Percentiles rank a stretch among this genome's conserved stretches.
phyloP scores from a whole-genome alignment of 2,329 filamentous ascomycete genomes.

The Aaosphaeria pasadenensis region DNA sequence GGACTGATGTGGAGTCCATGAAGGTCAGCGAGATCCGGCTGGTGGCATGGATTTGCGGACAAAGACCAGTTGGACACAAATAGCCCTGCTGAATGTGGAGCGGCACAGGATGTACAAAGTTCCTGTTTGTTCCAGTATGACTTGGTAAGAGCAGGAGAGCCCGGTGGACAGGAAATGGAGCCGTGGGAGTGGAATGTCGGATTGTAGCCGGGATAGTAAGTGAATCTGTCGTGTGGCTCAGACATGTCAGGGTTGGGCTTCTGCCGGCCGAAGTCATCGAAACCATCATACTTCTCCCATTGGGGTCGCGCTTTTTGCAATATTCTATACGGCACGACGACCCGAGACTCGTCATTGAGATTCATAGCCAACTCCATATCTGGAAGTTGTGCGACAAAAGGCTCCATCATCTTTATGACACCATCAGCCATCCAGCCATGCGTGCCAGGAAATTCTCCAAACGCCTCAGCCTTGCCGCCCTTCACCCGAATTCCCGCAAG shows the following conservation, averaged over 20 bases:
- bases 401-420: constrained; percentile 51
- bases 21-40: constrained; percentile 70
- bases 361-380: constrained; percentile 65
- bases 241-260: too few relatives aligned
- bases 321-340: constrained; percentile 25
- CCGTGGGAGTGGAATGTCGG: constrained; percentile 42
- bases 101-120: constrained; percentile 60
- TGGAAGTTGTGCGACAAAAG: constrained; percentile 51
- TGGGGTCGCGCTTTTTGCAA: too few relatives aligned
- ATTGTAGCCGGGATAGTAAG: constrained; percentile 9
- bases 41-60: constrained; percentile 64
- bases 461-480: constrained; percentile 45
- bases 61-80: too few relatives aligned
- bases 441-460: constrained; percentile 49
- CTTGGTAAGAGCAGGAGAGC: constrained; percentile 57
- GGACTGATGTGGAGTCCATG: constrained; percentile 71
- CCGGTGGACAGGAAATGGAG: constrained; percentile 58
- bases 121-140: constrained; percentile 62
- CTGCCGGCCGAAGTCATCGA: constrained; percentile 1
- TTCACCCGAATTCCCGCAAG: constrained; percentile 57
- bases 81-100: too few relatives aligned
- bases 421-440: constrained; percentile 60
- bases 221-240: too few relatives aligned
- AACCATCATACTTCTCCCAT: constrained; percentile 30
- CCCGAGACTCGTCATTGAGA: constrained; percentile 58